These are phyloP conservation scores for Evansstolkia leycettana DNA, from an alignment of 495 filamentous ascomycete species.

Conservation along the genomic window DNA sequence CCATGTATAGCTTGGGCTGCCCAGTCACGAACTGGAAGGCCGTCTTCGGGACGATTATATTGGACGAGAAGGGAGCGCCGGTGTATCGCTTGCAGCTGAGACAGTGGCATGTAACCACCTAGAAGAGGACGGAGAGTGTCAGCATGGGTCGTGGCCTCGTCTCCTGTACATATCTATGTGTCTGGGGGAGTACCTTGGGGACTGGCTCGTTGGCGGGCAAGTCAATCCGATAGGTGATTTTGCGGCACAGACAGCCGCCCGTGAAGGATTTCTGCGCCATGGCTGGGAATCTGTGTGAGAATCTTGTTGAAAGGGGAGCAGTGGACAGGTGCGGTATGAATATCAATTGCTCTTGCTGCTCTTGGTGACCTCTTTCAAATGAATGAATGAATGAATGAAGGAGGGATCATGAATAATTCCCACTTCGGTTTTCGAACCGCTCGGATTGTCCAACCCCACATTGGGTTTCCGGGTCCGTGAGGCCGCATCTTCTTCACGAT, in stretches of 20 bases:
- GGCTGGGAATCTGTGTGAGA: neutral
- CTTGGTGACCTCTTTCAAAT: no score
- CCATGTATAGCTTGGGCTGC: slow-evolving; percentile 12
- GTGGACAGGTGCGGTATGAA: no score
- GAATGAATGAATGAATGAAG: no score
- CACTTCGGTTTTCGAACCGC: no score
- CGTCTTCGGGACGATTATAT: slow-evolving; percentile 11
- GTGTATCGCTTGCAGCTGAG: slow-evolving; percentile 19
- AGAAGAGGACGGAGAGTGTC: neutral
- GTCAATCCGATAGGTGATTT: slow-evolving; percentile 14
- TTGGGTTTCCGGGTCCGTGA: no score
- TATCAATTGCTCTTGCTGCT: no score
- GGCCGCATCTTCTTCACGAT: no score
- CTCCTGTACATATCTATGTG: neutral
- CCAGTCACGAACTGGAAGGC: slow-evolving; percentile 9
- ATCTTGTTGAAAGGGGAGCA: no score
- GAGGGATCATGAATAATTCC: no score
- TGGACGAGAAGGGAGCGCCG: slow-evolving; percentile 16
- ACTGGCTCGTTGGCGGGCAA: slow-evolving; percentile 7
- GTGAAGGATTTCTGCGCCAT: slow-evolving; percentile 4
- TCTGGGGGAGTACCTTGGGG: slow-evolving; percentile 8
- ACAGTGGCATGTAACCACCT: slow-evolving; percentile 22
- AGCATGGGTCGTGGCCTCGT: neutral
- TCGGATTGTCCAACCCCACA: no score
- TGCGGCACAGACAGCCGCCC: slow-evolving; percentile 15